Conservation (phyloP, 176 grass and related monocot genomes). For the Poa pratensis region DNA sequence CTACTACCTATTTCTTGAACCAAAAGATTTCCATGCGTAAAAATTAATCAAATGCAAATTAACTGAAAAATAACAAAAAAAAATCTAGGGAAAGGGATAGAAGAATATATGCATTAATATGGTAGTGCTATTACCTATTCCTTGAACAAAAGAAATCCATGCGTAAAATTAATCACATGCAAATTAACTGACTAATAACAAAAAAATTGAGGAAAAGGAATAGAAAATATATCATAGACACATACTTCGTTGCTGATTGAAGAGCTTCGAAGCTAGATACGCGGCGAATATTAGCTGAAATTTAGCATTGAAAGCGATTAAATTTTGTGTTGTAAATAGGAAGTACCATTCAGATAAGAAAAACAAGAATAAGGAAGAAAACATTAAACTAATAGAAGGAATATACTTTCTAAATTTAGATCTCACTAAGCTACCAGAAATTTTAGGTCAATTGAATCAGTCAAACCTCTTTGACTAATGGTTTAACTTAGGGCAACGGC, state of each 20-base stretch:
- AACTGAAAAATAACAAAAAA: too few species aligned
- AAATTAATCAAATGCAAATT: too few species aligned
- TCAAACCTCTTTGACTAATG: slow-evolving; percentile 20
- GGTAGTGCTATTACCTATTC: background rate
- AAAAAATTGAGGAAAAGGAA: slow-evolving; percentile 23
- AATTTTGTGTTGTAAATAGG: slow-evolving; percentile 19
- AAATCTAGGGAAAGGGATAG: too few species aligned
- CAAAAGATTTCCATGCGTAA: too few species aligned
- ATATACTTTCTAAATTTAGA: background rate
- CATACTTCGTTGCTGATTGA: slow-evolving; percentile 95
- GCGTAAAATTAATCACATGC: slow-evolving; percentile 14
- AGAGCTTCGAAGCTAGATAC: slow-evolving; percentile 93
- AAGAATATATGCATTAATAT: too few species aligned
- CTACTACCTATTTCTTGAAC: too few species aligned
- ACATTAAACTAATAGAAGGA: slow-evolving; percentile 10
- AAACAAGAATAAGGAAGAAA: slow-evolving; percentile 18
- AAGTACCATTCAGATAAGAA: background rate
- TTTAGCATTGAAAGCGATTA: slow-evolving; percentile 38
- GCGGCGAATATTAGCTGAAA: slow-evolving; percentile 94
- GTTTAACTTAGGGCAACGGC: background rate
- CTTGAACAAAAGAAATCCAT: background rate
- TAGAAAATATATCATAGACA: slow-evolving; percentile 31
- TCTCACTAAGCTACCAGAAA: background rate
- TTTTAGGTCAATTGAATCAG: background rate
- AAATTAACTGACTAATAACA: background rate